Evolutionary conservation across 306 rosid genomes (phyloP).

Genomic region (Sesbania bispinosa): DNA sequence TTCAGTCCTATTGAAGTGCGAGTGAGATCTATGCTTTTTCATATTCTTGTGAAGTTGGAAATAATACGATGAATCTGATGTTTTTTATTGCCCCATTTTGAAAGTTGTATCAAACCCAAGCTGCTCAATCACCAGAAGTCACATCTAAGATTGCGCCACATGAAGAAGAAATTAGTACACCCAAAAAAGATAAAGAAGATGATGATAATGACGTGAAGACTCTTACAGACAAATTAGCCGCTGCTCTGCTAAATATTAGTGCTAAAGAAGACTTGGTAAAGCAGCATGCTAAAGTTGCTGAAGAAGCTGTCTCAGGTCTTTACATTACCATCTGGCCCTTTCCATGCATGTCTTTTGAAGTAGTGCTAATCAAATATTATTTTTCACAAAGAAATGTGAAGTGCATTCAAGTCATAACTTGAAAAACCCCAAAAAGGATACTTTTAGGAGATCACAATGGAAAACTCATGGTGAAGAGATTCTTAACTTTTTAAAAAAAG

Average conservation of each 20-base stretch:
- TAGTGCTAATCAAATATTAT: not conserved
- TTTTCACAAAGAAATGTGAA: not conserved
- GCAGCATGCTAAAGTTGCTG: slow-evolving; percentile 85
- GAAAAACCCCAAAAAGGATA: not conserved
- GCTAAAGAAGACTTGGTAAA: slow-evolving; percentile 73
- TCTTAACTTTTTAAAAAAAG: not conserved
- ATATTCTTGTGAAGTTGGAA: slow-evolving; percentile 7
- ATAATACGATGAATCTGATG: slow-evolving; percentile 8
- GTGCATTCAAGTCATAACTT: not conserved
- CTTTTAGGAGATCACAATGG: not conserved
- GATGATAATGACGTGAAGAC: slow-evolving; percentile 43
- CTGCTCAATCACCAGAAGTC: slow-evolving; percentile 61
- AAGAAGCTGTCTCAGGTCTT: slow-evolving; percentile 82
- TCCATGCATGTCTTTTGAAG: slow-evolving; percentile 17
- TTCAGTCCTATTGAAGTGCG: not conserved
- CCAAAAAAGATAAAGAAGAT: slow-evolving; percentile 30
- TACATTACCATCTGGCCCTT: slow-evolving; percentile 1
- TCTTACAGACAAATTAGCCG: slow-evolving; percentile 51
- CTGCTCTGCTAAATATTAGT: slow-evolving; percentile 58
- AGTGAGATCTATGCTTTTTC: slow-evolving; percentile 10
- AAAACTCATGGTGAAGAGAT: slow-evolving; percentile 3
- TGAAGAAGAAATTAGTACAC: slow-evolving; percentile 38
- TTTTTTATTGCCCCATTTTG: slow-evolving; percentile 19
- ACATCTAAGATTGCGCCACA: slow-evolving; percentile 44
- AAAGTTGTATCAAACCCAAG: slow-evolving; percentile 54